These are phyloP conservation scores for Reutealis trisperma DNA, from an alignment of 345 rosid species.

Conservation along the genomic window DNA sequence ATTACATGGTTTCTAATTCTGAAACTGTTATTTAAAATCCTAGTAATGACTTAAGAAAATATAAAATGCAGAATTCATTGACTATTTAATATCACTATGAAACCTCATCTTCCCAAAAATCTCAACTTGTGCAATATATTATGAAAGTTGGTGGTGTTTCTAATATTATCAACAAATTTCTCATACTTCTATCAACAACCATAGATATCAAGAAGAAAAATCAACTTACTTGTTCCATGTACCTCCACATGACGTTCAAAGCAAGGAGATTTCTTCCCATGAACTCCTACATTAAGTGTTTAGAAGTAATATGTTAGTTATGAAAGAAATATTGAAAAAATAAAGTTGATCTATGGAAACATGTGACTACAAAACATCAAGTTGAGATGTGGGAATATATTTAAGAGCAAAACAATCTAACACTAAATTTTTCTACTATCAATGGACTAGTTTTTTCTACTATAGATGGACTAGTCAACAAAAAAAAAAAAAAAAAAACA, in stretches of 20 bases:
- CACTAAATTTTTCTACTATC: background rate
- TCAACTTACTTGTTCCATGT: constrained; percentile 77
- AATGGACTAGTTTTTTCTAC: too few relatives aligned
- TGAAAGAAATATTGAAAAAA: constrained; percentile 7
- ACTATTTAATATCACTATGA: too few relatives aligned
- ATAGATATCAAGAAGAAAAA: background rate
- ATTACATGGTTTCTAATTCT: too few relatives aligned
- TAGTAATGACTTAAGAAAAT: too few relatives aligned
- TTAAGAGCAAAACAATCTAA: background rate
- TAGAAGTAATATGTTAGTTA: constrained; percentile 1
- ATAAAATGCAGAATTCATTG: too few relatives aligned
- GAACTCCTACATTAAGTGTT: constrained; percentile 69
- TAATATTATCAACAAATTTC: too few relatives aligned
- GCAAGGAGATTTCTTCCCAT: constrained; percentile 96
- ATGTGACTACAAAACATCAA: background rate
- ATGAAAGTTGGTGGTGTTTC: too few relatives aligned
- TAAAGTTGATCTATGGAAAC: background rate
- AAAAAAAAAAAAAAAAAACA: too few relatives aligned
- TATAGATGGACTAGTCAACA: too few relatives aligned
- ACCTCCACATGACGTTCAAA: constrained; percentile 98
- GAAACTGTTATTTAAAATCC: too few relatives aligned
- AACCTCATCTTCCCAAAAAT: too few relatives aligned
- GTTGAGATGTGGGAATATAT: background rate
- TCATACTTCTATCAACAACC: background rate
- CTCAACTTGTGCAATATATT: too few relatives aligned